Conservation (phyloP, 1,284 basidiomycete species). For the Paramarasmius palmivorus region DNA sequence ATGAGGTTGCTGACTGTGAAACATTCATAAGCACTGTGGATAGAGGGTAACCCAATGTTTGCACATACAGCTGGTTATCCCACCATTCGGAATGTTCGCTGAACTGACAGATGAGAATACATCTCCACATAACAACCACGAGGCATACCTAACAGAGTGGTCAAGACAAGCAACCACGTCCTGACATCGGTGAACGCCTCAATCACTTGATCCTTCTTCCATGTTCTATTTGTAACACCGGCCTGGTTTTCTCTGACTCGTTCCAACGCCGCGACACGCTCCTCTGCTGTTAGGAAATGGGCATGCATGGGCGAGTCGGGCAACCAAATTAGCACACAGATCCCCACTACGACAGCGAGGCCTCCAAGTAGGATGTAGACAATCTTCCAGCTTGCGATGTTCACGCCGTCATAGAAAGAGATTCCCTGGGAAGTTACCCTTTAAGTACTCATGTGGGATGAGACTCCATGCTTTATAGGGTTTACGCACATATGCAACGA, state of each 20-base stretch:
- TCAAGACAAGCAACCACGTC: conserved; percentile 63
- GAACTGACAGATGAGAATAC: conserved; percentile 12
- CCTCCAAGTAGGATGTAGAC: conserved; percentile 63
- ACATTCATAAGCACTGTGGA: not conserved
- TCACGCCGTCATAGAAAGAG: conserved; percentile 52
- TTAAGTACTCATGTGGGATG: not conserved
- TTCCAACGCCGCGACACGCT: conserved; percentile 64
- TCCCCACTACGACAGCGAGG: conserved; percentile 59
- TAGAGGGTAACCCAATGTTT: not conserved
- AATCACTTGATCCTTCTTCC: conserved; percentile 60
- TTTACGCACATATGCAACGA: conserved; percentile 57
- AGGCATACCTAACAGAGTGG: conserved; percentile 55
- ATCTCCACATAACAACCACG: not conserved
- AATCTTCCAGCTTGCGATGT: conserved; percentile 58
- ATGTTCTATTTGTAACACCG: conserved; percentile 59
- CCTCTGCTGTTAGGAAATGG: conserved; percentile 54
- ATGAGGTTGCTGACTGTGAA: conserved; percentile 60
- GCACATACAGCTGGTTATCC: conserved; percentile 58
- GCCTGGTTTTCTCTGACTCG: conserved; percentile 69
- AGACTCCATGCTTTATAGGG: not conserved
- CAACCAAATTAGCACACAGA: conserved; percentile 58
- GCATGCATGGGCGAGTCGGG: conserved; percentile 70
- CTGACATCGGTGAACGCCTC: conserved; percentile 62
- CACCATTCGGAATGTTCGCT: conserved; percentile 70
- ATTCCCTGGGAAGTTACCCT: conserved; percentile 52